These are phyloP conservation scores for Ceratobasidium sp. DNA, from an alignment of 1,284 basidiomycete species.

Conservation along the genomic window DNA sequence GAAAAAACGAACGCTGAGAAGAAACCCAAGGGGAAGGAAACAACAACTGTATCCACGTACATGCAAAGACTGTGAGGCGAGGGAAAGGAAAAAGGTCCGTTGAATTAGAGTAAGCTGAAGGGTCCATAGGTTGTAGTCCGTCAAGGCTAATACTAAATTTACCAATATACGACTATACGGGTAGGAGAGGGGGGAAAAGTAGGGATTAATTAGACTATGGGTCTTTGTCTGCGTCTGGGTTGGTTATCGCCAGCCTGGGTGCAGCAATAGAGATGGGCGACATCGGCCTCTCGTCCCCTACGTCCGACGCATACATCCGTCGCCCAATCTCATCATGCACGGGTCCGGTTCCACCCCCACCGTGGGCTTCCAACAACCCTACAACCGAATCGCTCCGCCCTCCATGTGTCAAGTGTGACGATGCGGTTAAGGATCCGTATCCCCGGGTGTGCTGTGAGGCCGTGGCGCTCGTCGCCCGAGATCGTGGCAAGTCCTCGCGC, in stretches of 20 bases:
- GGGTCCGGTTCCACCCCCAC: background rate
- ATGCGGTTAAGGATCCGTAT: conserved; percentile 30
- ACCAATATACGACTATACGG: conserved; percentile 15
- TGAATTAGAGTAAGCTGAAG: background rate
- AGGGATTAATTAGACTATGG: background rate
- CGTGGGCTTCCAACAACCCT: conserved; percentile 17
- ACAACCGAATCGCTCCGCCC: conserved; percentile 24
- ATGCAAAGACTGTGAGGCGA: conserved; percentile 2
- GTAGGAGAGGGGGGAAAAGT: background rate
- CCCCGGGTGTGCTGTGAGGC: conserved; percentile 24
- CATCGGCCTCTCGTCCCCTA: conserved; percentile 8
- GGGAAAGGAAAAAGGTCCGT: background rate
- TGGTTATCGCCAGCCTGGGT: conserved; percentile 27
- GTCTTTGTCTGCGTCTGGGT: conserved; percentile 36
- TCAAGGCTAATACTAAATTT: conserved; percentile 31
- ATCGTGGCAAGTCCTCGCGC: conserved; percentile 24
- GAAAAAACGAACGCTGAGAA: background rate
- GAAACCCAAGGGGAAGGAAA: background rate
- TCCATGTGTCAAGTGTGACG: conserved; percentile 18
- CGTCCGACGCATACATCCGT: conserved; percentile 1
- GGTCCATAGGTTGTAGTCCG: conserved; percentile 32
- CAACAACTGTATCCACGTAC: background rate
- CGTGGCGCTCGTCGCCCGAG: conserved; percentile 27
- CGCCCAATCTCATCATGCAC: conserved; percentile 2
- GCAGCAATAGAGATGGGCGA: conserved; percentile 33